Base-by-base conservation (phyloP, 805 yeast species). In the Lachancea kluyveri region DNA sequence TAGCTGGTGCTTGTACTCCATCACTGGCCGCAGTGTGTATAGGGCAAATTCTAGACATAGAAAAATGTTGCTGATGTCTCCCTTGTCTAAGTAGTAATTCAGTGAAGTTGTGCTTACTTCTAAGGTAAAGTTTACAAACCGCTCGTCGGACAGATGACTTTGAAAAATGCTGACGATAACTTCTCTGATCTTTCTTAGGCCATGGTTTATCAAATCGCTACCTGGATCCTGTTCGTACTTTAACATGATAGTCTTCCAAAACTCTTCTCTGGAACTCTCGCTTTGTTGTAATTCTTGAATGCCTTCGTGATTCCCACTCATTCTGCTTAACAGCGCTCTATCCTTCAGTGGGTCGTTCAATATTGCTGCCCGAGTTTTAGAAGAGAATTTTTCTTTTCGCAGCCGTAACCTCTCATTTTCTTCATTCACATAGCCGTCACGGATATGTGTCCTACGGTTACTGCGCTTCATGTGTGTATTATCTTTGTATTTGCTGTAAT, bases 311-410 rank as follows among this genome's bases (percentile, higher is more conserved):
- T 48, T 49, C 34, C 70, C 77, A 26, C 70, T 77, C 1, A 84
- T 83, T 35, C 85, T 57, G 40, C 84, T 78, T 6, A 77, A 52
- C 30, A 74, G 57, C 0, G 84, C 82, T 39, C 65, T 73, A 5
- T 59, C 65, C 11, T 41, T 40, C 14, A 52, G 24, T 4, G 41
- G 42, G 21, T 52, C 48, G 26, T 40, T 40, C 2, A 41, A 31
- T 10, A 49, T 45, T 17, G 42, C 43, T 2, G 37, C 30, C 5
- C 50, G 45, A 4, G 57, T 51, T 0, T 37, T 37, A 5, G 42
- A 31, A 2, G 55, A 48, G 35, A 70, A 68, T 36, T 65, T 51
- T 8, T 43, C 43, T 30, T 45, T 46, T 28, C 73, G 52, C 36
- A 43, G 53, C 28, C 45, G 48, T 9, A 48, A 29, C 3, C 31